Evolutionary conservation across 2,329 filamentous ascomycete species (phyloP), one percentile per base, ranked within the genome.

Genomic region (Fusarium musae): DNA sequence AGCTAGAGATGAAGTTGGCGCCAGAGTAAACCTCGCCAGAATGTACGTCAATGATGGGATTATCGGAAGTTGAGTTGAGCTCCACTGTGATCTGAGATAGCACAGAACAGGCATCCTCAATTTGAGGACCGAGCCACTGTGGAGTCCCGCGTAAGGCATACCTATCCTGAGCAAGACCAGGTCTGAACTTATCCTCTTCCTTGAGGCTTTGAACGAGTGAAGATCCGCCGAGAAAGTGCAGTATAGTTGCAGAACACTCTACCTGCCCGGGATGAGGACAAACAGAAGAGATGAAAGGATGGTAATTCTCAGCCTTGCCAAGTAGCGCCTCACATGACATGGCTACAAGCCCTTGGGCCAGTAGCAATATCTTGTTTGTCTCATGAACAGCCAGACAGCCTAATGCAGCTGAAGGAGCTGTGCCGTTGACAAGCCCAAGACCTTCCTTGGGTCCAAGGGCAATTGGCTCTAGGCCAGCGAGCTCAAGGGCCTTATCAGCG

Each of bases 191-290:
- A 1, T 53, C n/a, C 17, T 37, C 49, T 2, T 37, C 32, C 5
- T 50, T 19, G 2, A 4, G 9, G 0, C 12, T 8, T 37, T 37
- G 30, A 23, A 50, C 30, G 1, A 50, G 47, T 0, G 8, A 53
- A 3, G 49, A 53, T 16, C 49, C 49, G 2, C 6, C 1, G 0
- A 53, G 49, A 5, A 28, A 37, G 2, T 53, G 49, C 1, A 37
- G 3, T 0, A 37, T 53, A 5, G 17, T 37, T 2, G 12, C 32
- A 16, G 49, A 53, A 0, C 49, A 37, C 21, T 37, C 23, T 4
- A 28, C 2, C 2, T 53, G 49, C 0, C 49, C 49, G 0, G 32
- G 49, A 8, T 37, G 49, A 26, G 32, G 49, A 2, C n/a, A 53
- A 9, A 53, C 49, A 1, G 49, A 53, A 21, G 32, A 15, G 9